Conservation (phyloP, 768 basidiomycete species). For the Pulveroboletus sp. region DNA sequence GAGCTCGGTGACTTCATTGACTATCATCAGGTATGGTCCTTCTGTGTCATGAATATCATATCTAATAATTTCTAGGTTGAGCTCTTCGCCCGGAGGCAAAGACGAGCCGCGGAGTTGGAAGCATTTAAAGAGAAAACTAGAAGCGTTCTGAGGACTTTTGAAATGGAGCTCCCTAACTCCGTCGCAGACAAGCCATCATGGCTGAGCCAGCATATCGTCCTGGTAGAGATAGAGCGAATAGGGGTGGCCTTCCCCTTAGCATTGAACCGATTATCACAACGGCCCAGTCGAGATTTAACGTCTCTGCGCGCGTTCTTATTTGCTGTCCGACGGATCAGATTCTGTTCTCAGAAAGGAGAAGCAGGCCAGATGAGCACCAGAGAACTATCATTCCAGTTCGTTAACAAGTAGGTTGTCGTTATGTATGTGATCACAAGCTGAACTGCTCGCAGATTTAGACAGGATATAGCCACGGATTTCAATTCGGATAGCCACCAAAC, state of each 20-base stretch:
- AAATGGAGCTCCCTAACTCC: slow-evolving; percentile 43
- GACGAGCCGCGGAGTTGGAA: slow-evolving; percentile 70
- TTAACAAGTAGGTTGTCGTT: slow-evolving; percentile 51
- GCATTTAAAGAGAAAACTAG: slow-evolving; percentile 81
- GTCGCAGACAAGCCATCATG: slow-evolving; percentile 37
- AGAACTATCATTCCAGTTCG: slow-evolving; percentile 80
- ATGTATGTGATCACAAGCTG: neutral
- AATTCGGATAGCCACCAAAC: slow-evolving; percentile 60
- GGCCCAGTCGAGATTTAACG: slow-evolving; percentile 35
- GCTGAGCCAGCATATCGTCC: slow-evolving; percentile 52
- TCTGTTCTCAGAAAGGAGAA: slow-evolving; percentile 69
- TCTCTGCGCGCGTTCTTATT: slow-evolving; percentile 80
- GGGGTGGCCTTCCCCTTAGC: slow-evolving; percentile 90
- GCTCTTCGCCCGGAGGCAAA: slow-evolving; percentile 65
- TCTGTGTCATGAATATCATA: neutral
- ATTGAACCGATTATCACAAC: slow-evolving; percentile 45
- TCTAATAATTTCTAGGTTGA: slow-evolving; percentile 52
- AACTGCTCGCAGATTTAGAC: slow-evolving; percentile 62
- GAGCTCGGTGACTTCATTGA: slow-evolving; percentile 89
- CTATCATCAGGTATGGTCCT: slow-evolving; percentile 59
- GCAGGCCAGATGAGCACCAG: slow-evolving; percentile 71
- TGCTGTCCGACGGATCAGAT: slow-evolving; percentile 70
- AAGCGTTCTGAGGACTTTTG: slow-evolving; percentile 69
- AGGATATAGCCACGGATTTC: slow-evolving; percentile 67
- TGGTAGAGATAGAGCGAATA: slow-evolving; percentile 56